Evolutionary conservation across 2,329 filamentous ascomycete species (phyloP), one percentile per base, ranked within the genome.

Genomic region (Emericellopsis cladophorae): DNA sequence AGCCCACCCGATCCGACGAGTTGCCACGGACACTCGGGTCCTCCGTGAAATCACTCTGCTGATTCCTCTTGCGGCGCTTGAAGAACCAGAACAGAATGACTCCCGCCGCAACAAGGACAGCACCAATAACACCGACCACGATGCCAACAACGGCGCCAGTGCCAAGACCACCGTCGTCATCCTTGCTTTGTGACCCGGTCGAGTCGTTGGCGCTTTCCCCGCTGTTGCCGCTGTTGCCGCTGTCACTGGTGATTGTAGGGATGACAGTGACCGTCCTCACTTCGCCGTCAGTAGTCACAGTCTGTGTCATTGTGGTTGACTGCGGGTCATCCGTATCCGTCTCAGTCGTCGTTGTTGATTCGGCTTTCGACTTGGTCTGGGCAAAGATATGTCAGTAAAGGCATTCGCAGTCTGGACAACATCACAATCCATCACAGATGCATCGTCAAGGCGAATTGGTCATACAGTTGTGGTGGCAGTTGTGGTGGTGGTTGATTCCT

Each of bases 241-340:
- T 35, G 14, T 45, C 18, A 21, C 18, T 46, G 1, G 67, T 67
- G 3, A 29, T 12, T 12, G 8, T 12, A 0, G 73, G 71, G 7
- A 62, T 62, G 14, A 73, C 63, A 1, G 71, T 76, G 4, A 80
- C 66, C 2, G 74, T 79, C 43, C 64, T 66, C 18, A 76, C 58
- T 5, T 59, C 66, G 15, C 74, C 74, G 9, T 64, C 68, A 7
- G 65, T 62, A 1, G 74, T 79, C 9, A 79, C 65, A 0, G 76
- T 80, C 49, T 68, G 60, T 3, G 74, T 50, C 0, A 48, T 38
- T n/a, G 57, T 54, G 12, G 54, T 52, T 7, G 58, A 54, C 8
- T 59, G 62, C 7, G 37, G 26, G 7, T 33, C 37, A 14, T 33
- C 26, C 9, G 26, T 29, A 9, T 33, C 26, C 9, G 26, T 29